phyloP scores from a whole-genome alignment of 768 basidiomycete genomes.

The Hemileccinum rubropunctum region DNA sequence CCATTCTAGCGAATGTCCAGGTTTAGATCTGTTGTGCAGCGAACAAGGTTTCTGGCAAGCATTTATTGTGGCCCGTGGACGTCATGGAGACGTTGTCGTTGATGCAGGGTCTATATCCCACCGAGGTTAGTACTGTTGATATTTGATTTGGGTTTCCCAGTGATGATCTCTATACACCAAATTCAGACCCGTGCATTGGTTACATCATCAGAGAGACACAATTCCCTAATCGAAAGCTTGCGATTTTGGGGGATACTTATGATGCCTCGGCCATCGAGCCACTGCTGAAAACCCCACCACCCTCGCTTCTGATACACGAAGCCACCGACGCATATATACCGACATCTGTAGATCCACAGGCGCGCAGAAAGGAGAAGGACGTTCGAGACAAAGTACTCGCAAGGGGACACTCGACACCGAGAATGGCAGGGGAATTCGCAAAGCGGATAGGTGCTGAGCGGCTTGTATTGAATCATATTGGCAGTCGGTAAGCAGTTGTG shows the following conservation, averaged over 20 bases:
- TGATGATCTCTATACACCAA: background rate
- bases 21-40: slow-evolving; percentile 54
- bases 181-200: slow-evolving; percentile 72
- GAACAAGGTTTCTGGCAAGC: slow-evolving; percentile 64
- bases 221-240: slow-evolving; percentile 55
- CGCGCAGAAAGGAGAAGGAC: slow-evolving; percentile 41
- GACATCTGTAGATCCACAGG: slow-evolving; percentile 45
- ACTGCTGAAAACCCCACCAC: slow-evolving; percentile 46
- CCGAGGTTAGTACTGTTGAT: slow-evolving; percentile 49
- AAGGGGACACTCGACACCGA: slow-evolving; percentile 76
- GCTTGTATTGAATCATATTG: slow-evolving; percentile 77
- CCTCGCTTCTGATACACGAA: slow-evolving; percentile 81
- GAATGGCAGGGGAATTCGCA: slow-evolving; percentile 77
- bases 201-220: slow-evolving; percentile 67
- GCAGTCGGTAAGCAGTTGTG: slow-evolving; percentile 48
- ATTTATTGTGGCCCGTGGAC: slow-evolving; percentile 42
- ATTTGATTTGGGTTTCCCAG: background rate
- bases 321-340: slow-evolving; percentile 77
- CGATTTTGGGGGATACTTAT: slow-evolving; percentile 75
- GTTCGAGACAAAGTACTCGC: slow-evolving; percentile 51
- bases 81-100: slow-evolving; percentile 46
- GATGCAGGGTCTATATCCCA: slow-evolving; percentile 77
- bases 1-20: slow-evolving; percentile 63
- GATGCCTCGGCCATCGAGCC: slow-evolving; percentile 61
- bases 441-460: slow-evolving; percentile 53